Evolutionary conservation across 192 early-diverging fungal genomes (phyloP).

Genomic region (Coemansia aciculifera): DNA sequence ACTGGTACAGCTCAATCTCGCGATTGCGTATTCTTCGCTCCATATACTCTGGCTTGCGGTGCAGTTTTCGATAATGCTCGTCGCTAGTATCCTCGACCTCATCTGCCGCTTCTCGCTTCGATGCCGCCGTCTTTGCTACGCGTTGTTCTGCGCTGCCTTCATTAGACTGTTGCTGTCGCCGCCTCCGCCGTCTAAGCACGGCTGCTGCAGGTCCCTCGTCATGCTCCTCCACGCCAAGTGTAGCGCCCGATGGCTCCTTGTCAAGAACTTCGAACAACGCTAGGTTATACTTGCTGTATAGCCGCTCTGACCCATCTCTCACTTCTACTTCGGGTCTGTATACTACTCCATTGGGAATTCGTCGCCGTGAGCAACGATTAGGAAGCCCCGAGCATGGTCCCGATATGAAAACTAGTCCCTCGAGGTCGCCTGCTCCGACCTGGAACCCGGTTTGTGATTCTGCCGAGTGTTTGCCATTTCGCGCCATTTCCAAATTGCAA

Average conservation of each 20-base stretch:
- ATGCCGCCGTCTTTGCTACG: not conserved
- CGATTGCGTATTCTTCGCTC: slow-evolving; percentile 49
- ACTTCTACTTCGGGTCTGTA: slow-evolving; percentile 40
- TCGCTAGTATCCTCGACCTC: slow-evolving; percentile 36
- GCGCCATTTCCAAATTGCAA: not conserved
- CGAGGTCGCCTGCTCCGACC: slow-evolving; percentile 26
- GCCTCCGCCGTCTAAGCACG: slow-evolving; percentile 28
- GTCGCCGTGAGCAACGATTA: slow-evolving; percentile 9
- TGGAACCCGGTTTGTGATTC: not conserved
- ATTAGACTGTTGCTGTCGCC: slow-evolving; percentile 1
- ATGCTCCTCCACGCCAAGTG: not conserved
- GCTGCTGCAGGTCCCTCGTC: slow-evolving; percentile 24
- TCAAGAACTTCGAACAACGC: slow-evolving; percentile 37
- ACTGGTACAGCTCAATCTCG: slow-evolving; percentile 53
- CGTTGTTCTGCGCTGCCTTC: not conserved
- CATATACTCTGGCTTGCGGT: slow-evolving; percentile 48
- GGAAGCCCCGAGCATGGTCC: slow-evolving; percentile 29
- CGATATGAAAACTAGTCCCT: slow-evolving; percentile 32
- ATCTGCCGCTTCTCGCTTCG: not conserved
- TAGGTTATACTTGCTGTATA: slow-evolving; percentile 37
- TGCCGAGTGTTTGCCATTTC: not conserved
- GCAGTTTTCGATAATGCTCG: slow-evolving; percentile 33
- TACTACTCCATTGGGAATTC: not conserved
- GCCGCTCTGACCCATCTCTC: slow-evolving; percentile 29
- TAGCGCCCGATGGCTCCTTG: not conserved